These are phyloP conservation scores for Candida ficus DNA, from an alignment of 805 yeast species.

Conservation along the genomic window DNA sequence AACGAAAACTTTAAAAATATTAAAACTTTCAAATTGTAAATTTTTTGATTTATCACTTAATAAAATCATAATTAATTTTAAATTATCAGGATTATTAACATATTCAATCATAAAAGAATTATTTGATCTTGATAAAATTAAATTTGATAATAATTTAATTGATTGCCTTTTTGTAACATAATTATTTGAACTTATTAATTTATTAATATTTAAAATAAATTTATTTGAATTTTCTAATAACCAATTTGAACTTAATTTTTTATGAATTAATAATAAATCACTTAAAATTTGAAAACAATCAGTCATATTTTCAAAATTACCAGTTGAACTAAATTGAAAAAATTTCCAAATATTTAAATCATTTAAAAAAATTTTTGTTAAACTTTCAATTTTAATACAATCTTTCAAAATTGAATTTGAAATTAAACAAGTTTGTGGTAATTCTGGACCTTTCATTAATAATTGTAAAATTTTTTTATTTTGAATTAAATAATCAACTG, in stretches of 20 bases:
- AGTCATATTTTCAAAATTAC: constrained; percentile 84
- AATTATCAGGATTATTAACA: constrained; percentile 73
- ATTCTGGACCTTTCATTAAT: constrained; percentile 69
- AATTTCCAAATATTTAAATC: constrained; percentile 73
- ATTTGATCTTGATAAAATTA: constrained; percentile 68
- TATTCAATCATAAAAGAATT: constrained; percentile 68
- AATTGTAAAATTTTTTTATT: constrained; percentile 51
- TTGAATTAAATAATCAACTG: constrained; percentile 71
- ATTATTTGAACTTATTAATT: constrained; percentile 66
- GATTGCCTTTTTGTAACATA: constrained; percentile 94
- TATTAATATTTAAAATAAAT: constrained; percentile 62
- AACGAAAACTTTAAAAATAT: constrained; percentile 90
- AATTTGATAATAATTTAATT: constrained; percentile 64
- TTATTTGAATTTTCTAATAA: constrained; percentile 47
- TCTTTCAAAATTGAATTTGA: constrained; percentile 80
- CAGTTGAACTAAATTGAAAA: constrained; percentile 70
- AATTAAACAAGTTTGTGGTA: constrained; percentile 64
- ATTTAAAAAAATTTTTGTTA: constrained; percentile 54
- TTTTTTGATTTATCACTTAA: constrained; percentile 86
- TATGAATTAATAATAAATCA: constrained; percentile 66
- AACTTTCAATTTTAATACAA: constrained; percentile 71
- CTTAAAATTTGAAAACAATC: constrained; percentile 78
- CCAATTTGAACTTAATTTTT: constrained; percentile 65
- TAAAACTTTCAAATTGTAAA: constrained; percentile 85
- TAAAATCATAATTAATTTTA: constrained; percentile 81